Percentiles rank a stretch among this genome's conserved stretches.
Evolutionary conservation across 2,329 filamentous ascomycete species (phyloP).

Genomic region (Didymella lethalis): DNA sequence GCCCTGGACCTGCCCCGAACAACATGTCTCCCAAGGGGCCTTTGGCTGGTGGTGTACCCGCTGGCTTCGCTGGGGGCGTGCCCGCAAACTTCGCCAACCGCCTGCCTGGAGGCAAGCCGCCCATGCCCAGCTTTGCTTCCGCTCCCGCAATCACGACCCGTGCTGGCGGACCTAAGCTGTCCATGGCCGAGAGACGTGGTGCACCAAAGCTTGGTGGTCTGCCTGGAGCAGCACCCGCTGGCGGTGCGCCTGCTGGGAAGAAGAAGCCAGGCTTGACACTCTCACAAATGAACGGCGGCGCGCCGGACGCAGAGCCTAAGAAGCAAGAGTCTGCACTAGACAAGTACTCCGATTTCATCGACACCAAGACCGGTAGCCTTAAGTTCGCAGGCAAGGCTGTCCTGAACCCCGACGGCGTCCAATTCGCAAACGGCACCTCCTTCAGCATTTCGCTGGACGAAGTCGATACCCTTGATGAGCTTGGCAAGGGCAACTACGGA

Average conservation of each 20-base stretch:
- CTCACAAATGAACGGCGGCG: slow-evolving; percentile 52
- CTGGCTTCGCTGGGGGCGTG: slow-evolving; percentile 54
- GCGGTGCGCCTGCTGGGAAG: slow-evolving; percentile 44
- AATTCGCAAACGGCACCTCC: slow-evolving; percentile 87
- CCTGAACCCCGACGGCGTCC: slow-evolving; percentile 86
- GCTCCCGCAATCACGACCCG: slow-evolving; percentile 58
- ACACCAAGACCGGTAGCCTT: slow-evolving; percentile 88
- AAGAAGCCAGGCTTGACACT: slow-evolving; percentile 56
- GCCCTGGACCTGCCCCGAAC: slow-evolving; percentile 34
- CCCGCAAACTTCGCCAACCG: slow-evolving; percentile 51
- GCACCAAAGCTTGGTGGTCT: slow-evolving; percentile 53
- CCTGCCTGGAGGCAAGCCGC: slow-evolving; percentile 50
- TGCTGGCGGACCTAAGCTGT: slow-evolving; percentile 61
- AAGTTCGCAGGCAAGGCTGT: slow-evolving; percentile 93
- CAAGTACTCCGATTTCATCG: slow-evolving; percentile 82
- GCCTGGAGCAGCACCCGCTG: slow-evolving; percentile 46
- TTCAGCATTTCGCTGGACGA: slow-evolving; percentile 97
- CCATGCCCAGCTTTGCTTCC: slow-evolving; percentile 55
- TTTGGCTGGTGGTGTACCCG: slow-evolving; percentile 52
- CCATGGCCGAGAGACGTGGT: slow-evolving; percentile 70
- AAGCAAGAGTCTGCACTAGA: slow-evolving; percentile 61
- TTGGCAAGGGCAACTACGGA: slow-evolving; percentile 98
- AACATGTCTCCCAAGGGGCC: slow-evolving; percentile 28
- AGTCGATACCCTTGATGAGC: slow-evolving; percentile 88
- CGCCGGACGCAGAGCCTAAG: slow-evolving; percentile 34